These are phyloP conservation scores for Plectosphaerella plurivora DNA, from an alignment of 2,329 filamentous ascomycete species.

Conservation along the genomic window DNA sequence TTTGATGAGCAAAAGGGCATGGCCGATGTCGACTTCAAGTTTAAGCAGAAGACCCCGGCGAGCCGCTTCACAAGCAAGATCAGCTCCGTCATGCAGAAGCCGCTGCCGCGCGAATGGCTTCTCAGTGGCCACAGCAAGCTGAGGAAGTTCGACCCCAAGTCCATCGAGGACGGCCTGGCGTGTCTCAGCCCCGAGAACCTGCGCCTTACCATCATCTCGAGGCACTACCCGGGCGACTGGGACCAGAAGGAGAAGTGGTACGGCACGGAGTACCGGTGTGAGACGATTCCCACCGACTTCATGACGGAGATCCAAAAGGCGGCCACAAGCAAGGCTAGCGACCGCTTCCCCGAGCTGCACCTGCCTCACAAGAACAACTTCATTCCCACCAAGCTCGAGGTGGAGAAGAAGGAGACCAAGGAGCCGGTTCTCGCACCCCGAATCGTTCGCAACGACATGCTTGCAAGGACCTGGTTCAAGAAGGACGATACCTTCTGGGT, in stretches of 20 bases:
- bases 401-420: slow-evolving; percentile 88
- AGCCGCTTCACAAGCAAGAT: slow-evolving; percentile 84
- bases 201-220: slow-evolving; percentile 75
- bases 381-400: slow-evolving; percentile 86
- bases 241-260: slow-evolving; percentile 95
- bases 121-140: slow-evolving; percentile 75
- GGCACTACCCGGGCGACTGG: slow-evolving; percentile 80
- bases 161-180: slow-evolving; percentile 69
- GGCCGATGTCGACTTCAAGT: slow-evolving; percentile 91
- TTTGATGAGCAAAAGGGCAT: slow-evolving; percentile 88
- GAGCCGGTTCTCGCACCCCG: slow-evolving; percentile 70
- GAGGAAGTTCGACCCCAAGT: slow-evolving; percentile 73
- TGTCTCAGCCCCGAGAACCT: slow-evolving; percentile 86
- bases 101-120: slow-evolving; percentile 79
- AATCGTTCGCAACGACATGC: slow-evolving; percentile 78
- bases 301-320: slow-evolving; percentile 66
- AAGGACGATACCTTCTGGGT: slow-evolving; percentile 99
- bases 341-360: slow-evolving; percentile 68
- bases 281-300: slow-evolving; percentile 74
- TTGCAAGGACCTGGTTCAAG: slow-evolving; percentile 89
- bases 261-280: slow-evolving; percentile 84
- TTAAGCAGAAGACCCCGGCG: slow-evolving; percentile 86
- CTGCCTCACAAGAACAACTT: slow-evolving; percentile 94
- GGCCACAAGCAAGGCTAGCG: slow-evolving; percentile 47
- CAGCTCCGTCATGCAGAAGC: slow-evolving; percentile 87